These are phyloP conservation scores for Linaria vulgaris DNA, from an alignment of 257 asterid genomes.

Conservation along the genomic window DNA sequence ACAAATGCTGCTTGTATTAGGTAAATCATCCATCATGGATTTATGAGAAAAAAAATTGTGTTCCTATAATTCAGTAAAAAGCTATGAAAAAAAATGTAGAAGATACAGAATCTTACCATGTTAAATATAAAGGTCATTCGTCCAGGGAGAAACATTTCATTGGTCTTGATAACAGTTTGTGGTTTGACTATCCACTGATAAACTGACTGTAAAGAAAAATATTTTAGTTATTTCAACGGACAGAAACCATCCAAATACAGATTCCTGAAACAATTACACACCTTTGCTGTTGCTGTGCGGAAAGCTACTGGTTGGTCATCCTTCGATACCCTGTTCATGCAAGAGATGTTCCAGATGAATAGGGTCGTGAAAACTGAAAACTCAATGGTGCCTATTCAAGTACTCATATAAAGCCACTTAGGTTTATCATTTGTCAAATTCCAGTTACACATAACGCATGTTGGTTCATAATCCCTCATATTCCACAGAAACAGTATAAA, in stretches of 20 bases:
- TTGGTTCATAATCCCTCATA: background rate
- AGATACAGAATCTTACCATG: constrained; percentile 55
- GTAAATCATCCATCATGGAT: constrained; percentile 13
- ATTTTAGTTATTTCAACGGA: constrained; percentile 24
- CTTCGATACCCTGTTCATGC: constrained; percentile 57
- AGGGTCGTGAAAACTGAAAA: constrained; percentile 11
- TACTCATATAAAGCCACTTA: constrained; percentile 6
- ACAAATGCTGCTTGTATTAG: constrained; percentile 6
- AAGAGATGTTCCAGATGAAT: constrained; percentile 30
- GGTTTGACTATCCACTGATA: constrained; percentile 96
- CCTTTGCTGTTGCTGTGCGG: constrained; percentile 94
- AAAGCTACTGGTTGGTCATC: constrained; percentile 81
- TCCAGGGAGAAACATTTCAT: constrained; percentile 99
- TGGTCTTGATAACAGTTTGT: constrained; percentile 75
- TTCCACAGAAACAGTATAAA: background rate
- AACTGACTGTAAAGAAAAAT: constrained; percentile 60
- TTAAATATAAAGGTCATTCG: constrained; percentile 88
- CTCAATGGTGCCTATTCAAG: constrained; percentile 5
- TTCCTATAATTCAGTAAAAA: constrained; percentile 3
- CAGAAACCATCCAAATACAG: constrained; percentile 19
- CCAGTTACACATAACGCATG: no score
- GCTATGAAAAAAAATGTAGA: constrained; percentile 9
- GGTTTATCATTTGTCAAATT: no score
- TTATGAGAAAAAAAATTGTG: background rate
- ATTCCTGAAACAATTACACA: constrained; percentile 17